A percentile compares a stretch with the other conserved stretches of the same genome.
Evolutionary conservation across 352 stramenopile genomes (phyloP).

Genomic region (Peronosclerospora sorghi): DNA sequence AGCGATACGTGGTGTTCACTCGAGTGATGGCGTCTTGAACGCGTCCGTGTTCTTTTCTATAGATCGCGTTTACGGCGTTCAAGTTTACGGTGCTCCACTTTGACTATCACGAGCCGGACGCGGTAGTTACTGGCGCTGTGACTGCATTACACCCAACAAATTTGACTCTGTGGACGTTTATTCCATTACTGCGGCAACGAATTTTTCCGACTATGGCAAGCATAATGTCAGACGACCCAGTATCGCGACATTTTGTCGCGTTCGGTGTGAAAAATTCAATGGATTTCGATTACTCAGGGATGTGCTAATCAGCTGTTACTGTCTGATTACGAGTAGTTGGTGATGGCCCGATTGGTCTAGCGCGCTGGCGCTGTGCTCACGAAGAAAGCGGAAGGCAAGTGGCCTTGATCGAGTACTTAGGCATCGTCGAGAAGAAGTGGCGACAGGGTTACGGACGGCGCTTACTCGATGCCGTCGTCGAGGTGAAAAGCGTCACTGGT

Average conservation of each 20-base stretch:
- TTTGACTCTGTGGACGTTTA: slow-evolving; percentile 36
- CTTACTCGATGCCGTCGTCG: slow-evolving; percentile 36
- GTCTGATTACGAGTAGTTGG: slow-evolving; percentile 56
- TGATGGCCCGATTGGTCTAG: slow-evolving; percentile 50
- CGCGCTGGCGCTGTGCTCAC: slow-evolving; percentile 30
- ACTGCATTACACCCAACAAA: slow-evolving; percentile 16
- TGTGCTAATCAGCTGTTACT: background rate
- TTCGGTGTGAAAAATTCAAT: slow-evolving; percentile 31
- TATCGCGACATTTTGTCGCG: slow-evolving; percentile 42
- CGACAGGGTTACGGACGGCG: slow-evolving; percentile 37
- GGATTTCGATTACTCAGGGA: background rate
- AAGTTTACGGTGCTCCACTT: slow-evolving; percentile 43
- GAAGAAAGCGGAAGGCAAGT: slow-evolving; percentile 31
- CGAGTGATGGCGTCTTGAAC: background rate
- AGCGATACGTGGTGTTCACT: background rate
- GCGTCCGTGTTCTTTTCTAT: background rate
- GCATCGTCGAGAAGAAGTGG: slow-evolving; percentile 42
- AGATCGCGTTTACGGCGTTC: slow-evolving; percentile 29
- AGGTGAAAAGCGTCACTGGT: slow-evolving; percentile 15
- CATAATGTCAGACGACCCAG: slow-evolving; percentile 26
- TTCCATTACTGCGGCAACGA: slow-evolving; percentile 32
- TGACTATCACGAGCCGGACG: slow-evolving; percentile 32
- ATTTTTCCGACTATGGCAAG: slow-evolving; percentile 27
- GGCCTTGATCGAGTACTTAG: slow-evolving; percentile 48
- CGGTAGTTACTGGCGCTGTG: slow-evolving; percentile 9